Percentiles rank a stretch among this genome's conserved stretches.
These are phyloP conservation scores for Boletus pseudo-olivaceus DNA, from an alignment of 768 basidiomycete species.

Conservation along the genomic window DNA sequence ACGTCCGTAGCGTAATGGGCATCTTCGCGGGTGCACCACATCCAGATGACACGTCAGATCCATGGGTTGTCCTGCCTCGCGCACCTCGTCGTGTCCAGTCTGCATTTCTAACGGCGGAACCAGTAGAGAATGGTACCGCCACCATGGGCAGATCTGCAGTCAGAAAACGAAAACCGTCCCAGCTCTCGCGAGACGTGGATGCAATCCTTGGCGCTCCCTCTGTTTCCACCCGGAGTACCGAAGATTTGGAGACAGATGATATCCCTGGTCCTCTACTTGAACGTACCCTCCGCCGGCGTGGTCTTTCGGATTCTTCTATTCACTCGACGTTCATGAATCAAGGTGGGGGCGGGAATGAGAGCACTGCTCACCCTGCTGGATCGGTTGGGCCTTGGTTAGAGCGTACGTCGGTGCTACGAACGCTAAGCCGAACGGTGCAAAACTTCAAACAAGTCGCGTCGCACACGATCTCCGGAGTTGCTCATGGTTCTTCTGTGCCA, in stretches of 20 bases:
- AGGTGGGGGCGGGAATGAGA: slow-evolving; percentile 31
- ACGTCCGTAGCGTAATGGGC: slow-evolving; percentile 55
- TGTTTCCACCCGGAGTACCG: slow-evolving; percentile 16
- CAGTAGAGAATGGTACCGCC: slow-evolving; percentile 4
- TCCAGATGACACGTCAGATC: slow-evolving; percentile 43
- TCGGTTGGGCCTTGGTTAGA: slow-evolving; percentile 35
- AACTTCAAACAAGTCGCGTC: slow-evolving; percentile 40
- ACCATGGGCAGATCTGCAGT: slow-evolving; percentile 18
- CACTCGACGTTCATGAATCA: slow-evolving; percentile 76
- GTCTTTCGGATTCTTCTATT: slow-evolving; percentile 90
- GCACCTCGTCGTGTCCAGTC: slow-evolving; percentile 33
- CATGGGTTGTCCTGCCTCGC: slow-evolving; percentile 69
- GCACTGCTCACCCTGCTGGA: not conserved
- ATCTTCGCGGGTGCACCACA: slow-evolving; percentile 91
- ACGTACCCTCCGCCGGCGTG: slow-evolving; percentile 69
- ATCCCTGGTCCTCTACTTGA: slow-evolving; percentile 53
- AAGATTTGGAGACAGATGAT: slow-evolving; percentile 42
- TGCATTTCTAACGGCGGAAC: slow-evolving; percentile 21
- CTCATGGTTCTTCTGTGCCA: slow-evolving; percentile 4
- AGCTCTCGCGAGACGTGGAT: slow-evolving; percentile 68
- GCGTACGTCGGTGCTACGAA: slow-evolving; percentile 48
- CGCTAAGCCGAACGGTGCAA: slow-evolving; percentile 52
- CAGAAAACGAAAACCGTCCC: slow-evolving; percentile 17
- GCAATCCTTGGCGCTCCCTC: slow-evolving; percentile 65
- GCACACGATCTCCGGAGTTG: slow-evolving; percentile 25